Conservation (phyloP, 768 basidiomycete species). For the Punctularia strigosozonata region DNA sequence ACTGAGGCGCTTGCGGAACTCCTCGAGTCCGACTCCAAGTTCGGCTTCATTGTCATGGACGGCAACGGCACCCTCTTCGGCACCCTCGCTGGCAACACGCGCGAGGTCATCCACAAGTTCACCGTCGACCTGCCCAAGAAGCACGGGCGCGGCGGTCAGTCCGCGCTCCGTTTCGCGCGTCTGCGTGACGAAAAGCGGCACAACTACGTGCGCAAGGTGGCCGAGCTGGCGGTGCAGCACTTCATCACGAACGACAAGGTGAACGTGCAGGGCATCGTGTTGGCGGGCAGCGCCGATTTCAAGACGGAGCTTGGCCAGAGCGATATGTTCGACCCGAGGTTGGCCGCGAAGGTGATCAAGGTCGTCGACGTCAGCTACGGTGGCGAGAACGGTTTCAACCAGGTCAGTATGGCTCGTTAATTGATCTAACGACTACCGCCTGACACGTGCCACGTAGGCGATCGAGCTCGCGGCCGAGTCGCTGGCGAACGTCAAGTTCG, state of each 20-base stretch:
- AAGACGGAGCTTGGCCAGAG: conserved; percentile 95
- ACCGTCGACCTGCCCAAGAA: conserved; percentile 99
- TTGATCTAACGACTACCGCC: background rate
- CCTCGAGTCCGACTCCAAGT: conserved; percentile 92
- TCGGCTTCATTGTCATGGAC: conserved; percentile 99
- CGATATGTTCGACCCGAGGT: conserved; percentile 89
- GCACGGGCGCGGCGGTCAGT: conserved; percentile 99
- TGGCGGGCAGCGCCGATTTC: conserved; percentile 97
- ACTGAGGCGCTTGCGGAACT: conserved; percentile 95
- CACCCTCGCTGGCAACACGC: conserved; percentile 90
- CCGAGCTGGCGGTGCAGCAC: conserved; percentile 93
- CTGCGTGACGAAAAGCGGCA: conserved; percentile 98
- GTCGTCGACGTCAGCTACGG: conserved; percentile 98
- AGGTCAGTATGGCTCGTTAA: conserved; percentile 43
- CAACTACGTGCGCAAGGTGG: conserved; percentile 99
- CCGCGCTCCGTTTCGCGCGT: conserved; percentile 98
- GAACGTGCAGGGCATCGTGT: conserved; percentile 90
- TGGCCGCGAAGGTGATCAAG: conserved; percentile 90
- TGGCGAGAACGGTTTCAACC: conserved; percentile 98
- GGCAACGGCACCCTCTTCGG: conserved; percentile 97
- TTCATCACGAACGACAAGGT: conserved; percentile 98
- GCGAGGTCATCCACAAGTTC: conserved; percentile 96
- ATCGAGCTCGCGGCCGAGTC: conserved; percentile 96
- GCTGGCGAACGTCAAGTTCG: conserved; percentile 97
- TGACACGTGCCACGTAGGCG: conserved; percentile 39